A percentile compares a stretch with the other conserved stretches of the same genome.
These are phyloP conservation scores for Avena sativa DNA, from an alignment of 176 grass and related monocot species.

Conservation along the genomic window DNA sequence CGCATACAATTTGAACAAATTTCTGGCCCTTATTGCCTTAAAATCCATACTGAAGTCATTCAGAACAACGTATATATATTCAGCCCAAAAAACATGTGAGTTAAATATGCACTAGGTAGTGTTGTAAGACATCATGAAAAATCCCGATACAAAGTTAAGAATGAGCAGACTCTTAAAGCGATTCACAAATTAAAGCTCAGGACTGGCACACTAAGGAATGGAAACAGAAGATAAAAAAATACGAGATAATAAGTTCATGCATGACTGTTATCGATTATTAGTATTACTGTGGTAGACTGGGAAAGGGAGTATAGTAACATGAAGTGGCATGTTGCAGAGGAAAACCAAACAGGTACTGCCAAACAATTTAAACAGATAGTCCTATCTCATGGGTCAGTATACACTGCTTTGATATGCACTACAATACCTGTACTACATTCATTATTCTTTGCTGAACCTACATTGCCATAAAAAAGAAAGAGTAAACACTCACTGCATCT, in stretches of 20 bases:
- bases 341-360: conserved; percentile 14
- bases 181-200: neutral
- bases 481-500: conserved; percentile 65
- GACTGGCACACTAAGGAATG: neutral
- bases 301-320: neutral
- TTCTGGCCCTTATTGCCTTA: neutral
- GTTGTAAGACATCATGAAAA: neutral
- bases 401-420: conserved; percentile 16
- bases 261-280: neutral
- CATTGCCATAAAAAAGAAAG: conserved; percentile 1
- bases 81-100: neutral
- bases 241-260: neutral
- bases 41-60: conserved; percentile 9
- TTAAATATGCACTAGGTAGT: neutral
- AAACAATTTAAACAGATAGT: neutral
- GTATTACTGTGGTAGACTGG: neutral
- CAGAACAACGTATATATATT: conserved; percentile 3
- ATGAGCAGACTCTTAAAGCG: neutral
- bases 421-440: neutral
- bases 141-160: neutral
- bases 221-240: conserved; percentile 1
- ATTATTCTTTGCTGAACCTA: neutral
- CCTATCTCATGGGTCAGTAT: conserved; percentile 8
- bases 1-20: neutral
- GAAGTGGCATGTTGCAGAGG: neutral